Conservation (phyloP, 129 eudicot genomes). For the Flaveria ramosissima region DNA sequence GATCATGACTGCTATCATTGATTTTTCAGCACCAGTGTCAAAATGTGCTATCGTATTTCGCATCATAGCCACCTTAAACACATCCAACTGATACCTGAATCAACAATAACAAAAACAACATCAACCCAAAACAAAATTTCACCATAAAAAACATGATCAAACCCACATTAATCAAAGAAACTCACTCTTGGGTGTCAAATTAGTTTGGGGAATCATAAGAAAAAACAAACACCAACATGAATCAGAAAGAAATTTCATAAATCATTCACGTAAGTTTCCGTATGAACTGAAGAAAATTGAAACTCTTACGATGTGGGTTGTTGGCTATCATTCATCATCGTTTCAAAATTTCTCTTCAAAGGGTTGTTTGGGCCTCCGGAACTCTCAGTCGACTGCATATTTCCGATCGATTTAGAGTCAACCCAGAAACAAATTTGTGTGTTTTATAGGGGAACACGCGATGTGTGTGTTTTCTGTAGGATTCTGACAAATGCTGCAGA, state of each 20-base stretch:
- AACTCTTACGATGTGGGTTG: conserved; percentile 12
- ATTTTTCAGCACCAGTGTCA: conserved; percentile 61
- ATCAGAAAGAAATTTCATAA: not conserved
- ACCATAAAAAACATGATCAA: too few species aligned
- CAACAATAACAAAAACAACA: not conserved
- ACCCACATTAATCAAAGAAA: not conserved
- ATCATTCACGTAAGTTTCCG: not conserved
- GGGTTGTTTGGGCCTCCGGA: not conserved
- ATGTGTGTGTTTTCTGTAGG: not conserved
- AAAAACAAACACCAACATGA: not conserved
- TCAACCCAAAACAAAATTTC: not conserved
- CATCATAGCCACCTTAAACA: conserved; percentile 26
- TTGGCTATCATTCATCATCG: conserved; percentile 7
- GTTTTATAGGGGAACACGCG: not conserved
- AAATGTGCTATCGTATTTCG: conserved; percentile 69
- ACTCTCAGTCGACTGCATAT: not conserved
- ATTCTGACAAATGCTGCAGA: not conserved
- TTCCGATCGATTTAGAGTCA: not conserved
- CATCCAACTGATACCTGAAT: conserved; percentile 15
- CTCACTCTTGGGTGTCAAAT: not conserved
- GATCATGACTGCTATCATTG: conserved; percentile 63
- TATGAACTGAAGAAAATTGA: not conserved
- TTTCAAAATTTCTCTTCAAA: conserved; percentile 19
- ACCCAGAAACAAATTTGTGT: not conserved
- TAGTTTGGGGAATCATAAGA: not conserved